These are phyloP conservation scores for Symbiodinium pilosum DNA, from an alignment of 73 alveolate genomes.

Conservation along the genomic window DNA sequence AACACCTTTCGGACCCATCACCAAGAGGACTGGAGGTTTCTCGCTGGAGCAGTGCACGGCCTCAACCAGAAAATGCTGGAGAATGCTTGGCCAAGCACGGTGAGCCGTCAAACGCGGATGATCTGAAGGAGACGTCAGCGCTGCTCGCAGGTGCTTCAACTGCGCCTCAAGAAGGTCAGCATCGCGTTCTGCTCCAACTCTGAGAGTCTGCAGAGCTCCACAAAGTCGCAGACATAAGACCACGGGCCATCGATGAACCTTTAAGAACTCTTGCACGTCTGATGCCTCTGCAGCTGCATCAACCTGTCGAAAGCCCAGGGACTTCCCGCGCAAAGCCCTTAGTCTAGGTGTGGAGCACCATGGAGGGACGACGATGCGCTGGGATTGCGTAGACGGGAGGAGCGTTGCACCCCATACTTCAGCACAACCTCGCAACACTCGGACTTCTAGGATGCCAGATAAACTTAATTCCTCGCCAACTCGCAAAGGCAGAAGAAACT, in stretches of 20 bases:
- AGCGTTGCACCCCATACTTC: constrained; percentile 70
- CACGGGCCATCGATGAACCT: constrained; percentile 49
- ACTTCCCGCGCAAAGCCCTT: constrained; percentile 25
- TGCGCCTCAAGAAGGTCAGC: neutral
- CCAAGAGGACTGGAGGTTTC: constrained; percentile 59
- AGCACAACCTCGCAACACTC: constrained; percentile 62
- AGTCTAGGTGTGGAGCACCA: constrained; percentile 66
- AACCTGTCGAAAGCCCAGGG: neutral
- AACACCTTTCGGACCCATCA: constrained; percentile 89
- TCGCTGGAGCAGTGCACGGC: constrained; percentile 24
- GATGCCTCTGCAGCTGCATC: neutral
- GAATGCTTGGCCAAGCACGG: constrained; percentile 82
- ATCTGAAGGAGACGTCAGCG: constrained; percentile 24
- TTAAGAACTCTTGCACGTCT: constrained; percentile 26
- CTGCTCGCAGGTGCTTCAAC: constrained; percentile 8
- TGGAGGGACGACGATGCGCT: constrained; percentile 59
- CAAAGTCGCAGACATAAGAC: constrained; percentile 33
- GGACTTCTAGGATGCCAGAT: constrained; percentile 39
- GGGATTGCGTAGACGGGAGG: neutral
- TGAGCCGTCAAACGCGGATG: constrained; percentile 40
- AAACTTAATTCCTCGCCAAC: constrained; percentile 63
- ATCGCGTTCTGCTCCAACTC: neutral
- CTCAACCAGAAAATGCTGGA: constrained; percentile 58
- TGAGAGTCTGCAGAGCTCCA: neutral
- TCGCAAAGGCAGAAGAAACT: constrained; percentile 40